These are phyloP conservation scores for Hyaloscypha finlandica DNA, from an alignment of 495 filamentous ascomycete species.

Conservation along the genomic window DNA sequence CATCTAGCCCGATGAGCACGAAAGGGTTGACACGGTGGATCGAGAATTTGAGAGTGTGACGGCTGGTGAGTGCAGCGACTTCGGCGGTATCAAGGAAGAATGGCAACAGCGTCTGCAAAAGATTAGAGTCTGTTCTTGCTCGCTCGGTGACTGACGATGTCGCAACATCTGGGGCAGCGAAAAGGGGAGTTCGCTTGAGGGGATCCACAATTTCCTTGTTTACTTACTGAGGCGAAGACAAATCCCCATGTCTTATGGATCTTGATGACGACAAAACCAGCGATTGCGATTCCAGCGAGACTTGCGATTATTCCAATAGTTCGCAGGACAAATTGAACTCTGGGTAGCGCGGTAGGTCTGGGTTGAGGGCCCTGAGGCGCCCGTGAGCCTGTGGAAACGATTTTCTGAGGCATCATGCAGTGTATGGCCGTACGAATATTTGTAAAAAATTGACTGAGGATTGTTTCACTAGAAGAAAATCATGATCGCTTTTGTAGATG, in stretches of 20 bases:
- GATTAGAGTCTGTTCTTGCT: neutral
- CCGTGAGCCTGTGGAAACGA: neutral
- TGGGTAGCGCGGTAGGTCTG: neutral
- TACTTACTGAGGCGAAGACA: constrained; percentile 1
- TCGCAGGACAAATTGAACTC: constrained; percentile 1
- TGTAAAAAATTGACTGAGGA: neutral
- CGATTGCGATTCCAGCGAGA: neutral
- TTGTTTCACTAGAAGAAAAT: neutral
- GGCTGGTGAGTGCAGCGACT: neutral
- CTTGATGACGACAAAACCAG: neutral
- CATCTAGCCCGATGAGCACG: constrained; percentile 7
- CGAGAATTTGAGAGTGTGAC: neutral
- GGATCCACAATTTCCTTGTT: neutral
- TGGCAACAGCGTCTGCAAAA: neutral
- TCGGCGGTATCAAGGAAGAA: constrained; percentile 9
- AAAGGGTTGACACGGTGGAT: constrained; percentile 7
- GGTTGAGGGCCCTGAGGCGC: neutral
- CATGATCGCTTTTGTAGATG: neutral
- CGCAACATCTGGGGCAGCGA: neutral
- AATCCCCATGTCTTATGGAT: neutral
- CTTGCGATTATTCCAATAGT: neutral
- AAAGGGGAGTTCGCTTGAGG: neutral
- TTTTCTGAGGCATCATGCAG: neutral
- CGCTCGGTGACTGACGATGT: neutral
- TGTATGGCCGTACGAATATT: neutral